phyloP scores from a whole-genome alignment of 2,329 filamentous ascomycete species.

The Penicillium frequentans region DNA sequence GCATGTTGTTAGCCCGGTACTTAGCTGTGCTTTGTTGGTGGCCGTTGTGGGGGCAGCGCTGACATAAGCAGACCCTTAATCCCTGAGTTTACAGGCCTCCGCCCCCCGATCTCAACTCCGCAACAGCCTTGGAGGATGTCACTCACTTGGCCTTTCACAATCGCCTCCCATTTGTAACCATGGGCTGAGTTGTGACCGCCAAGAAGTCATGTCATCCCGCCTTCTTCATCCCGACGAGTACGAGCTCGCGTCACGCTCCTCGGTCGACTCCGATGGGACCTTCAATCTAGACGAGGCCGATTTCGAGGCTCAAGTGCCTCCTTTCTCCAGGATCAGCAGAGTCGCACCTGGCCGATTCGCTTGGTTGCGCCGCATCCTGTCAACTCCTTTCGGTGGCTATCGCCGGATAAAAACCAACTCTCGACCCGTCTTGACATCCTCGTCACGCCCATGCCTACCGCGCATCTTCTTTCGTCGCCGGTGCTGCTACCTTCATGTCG shows the following conservation, averaged over 20 bases:
- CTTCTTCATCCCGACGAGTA: conserved; percentile 44
- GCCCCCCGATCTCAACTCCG: not conserved
- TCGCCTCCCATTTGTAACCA: not conserved
- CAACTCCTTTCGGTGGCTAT: conserved; percentile 29
- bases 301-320: conserved; percentile 39
- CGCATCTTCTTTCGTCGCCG: conserved; percentile 32
- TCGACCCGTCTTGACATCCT: conserved; percentile 23
- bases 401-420: conserved; percentile 29
- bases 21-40: too few relatives aligned
- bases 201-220: conserved; percentile 35
- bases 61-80: not conserved
- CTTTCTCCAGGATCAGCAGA: conserved; percentile 27
- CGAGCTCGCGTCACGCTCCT: conserved; percentile 41
- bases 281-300: conserved; percentile 45
- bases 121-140: not conserved
- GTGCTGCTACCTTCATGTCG: conserved; percentile 30
- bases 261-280: conserved; percentile 39
- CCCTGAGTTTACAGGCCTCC: not conserved
- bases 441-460: conserved; percentile 26
- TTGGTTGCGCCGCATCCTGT: conserved; percentile 30
- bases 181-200: not conserved
- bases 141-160: not conserved
- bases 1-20: too few relatives aligned
- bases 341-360: conserved; percentile 22
- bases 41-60: not conserved